phyloP scores from a whole-genome alignment of 306 rosid genomes.

The Quillaja saponaria region DNA sequence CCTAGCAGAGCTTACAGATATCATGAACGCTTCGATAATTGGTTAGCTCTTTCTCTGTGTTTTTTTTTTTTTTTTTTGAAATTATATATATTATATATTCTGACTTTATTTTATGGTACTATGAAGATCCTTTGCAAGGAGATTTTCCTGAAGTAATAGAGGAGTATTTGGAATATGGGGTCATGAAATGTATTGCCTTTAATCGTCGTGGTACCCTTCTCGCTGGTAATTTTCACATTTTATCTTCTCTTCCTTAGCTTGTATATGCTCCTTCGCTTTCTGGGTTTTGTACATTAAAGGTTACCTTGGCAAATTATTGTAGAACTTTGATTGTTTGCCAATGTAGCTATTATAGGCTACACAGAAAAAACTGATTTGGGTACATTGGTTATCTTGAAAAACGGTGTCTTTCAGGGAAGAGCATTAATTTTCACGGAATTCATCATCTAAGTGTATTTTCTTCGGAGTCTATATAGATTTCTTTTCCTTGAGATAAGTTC shows the following conservation, averaged over 20 bases:
- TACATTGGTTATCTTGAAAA: too few relatives aligned
- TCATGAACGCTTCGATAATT: constrained; percentile 68
- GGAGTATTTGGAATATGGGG: constrained; percentile 87
- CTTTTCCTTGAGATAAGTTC: too few relatives aligned
- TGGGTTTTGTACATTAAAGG: background rate
- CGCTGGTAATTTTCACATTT: constrained; percentile 56
- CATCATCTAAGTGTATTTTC: too few relatives aligned
- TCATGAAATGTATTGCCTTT: constrained; percentile 89
- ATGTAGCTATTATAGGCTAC: background rate
- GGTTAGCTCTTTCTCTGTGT: constrained; percentile 38
- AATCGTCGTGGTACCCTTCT: constrained; percentile 97
- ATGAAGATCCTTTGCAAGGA: constrained; percentile 84
- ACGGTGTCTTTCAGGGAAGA: too few relatives aligned
- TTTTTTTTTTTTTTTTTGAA: background rate
- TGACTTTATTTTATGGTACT: constrained; percentile 1
- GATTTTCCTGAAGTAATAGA: constrained; percentile 98
- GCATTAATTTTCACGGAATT: background rate
- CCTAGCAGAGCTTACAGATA: too few relatives aligned
- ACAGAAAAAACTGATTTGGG: background rate
- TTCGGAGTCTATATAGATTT: too few relatives aligned
- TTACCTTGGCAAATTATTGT: background rate
- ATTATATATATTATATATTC: too few relatives aligned
- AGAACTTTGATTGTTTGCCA: background rate
- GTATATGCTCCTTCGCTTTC: background rate
- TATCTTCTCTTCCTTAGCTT: background rate